phyloP scores from a whole-genome alignment of 106 monocot genomes.

The Alisma plantagoaquatica region DNA sequence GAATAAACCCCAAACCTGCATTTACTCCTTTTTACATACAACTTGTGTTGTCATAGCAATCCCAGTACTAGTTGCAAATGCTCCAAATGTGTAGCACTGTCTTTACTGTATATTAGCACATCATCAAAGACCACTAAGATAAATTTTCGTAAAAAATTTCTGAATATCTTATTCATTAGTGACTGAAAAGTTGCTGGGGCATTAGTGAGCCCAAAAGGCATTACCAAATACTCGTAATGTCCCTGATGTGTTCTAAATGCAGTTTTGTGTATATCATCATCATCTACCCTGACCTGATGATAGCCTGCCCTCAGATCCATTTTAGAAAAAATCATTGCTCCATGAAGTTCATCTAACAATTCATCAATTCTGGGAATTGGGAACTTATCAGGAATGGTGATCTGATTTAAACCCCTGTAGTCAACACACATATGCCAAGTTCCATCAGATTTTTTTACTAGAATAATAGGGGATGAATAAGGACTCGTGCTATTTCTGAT shows the following conservation, averaged over 20 bases:
- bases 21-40: not conserved
- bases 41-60: not conserved
- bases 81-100: not conserved
- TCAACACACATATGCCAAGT: slow-evolving; percentile 1
- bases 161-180: not conserved
- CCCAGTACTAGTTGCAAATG: not conserved
- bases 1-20: not conserved
- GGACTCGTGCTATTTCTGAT: not conserved
- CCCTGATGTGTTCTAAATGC: not conserved
- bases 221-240: slow-evolving; percentile 1
- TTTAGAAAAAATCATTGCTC: not conserved
- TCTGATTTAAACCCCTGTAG: not conserved
- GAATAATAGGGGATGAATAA: not conserved
- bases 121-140: not conserved
- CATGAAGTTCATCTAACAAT: not conserved
- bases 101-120: not conserved
- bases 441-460: not conserved
- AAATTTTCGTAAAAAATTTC: not conserved
- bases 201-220: slow-evolving; percentile 14
- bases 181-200: slow-evolving; percentile 4
- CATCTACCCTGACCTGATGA: slow-evolving; percentile 4
- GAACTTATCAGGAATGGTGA: not conserved
- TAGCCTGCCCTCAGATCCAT: not conserved
- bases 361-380: not conserved
- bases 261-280: not conserved